Conservation (phyloP, 2,329 filamentous ascomycete genomes). For the Cryphonectria radicalis region DNA sequence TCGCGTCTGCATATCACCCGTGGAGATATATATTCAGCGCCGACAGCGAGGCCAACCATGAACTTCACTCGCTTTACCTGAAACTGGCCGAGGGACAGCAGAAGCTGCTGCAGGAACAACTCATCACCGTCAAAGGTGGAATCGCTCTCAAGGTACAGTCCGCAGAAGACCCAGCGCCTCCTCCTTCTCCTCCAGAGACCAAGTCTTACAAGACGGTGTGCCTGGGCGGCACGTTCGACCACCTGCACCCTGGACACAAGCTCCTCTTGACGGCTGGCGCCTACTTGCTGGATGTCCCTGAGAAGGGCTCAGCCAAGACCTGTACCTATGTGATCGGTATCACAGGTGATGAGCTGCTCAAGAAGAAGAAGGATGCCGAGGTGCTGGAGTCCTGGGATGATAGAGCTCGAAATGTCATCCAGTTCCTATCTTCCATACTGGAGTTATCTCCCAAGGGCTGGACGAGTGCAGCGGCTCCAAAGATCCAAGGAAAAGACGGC, state of each 20-base stretch:
- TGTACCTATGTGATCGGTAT: constrained; percentile 80
- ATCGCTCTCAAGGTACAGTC: constrained; percentile 48
- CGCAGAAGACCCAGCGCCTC: constrained; percentile 26
- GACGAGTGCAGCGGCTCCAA: constrained; percentile 46
- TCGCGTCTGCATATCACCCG: constrained; percentile 57
- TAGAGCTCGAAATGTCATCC: constrained; percentile 69
- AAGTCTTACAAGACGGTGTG: constrained; percentile 66
- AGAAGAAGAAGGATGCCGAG: constrained; percentile 86
- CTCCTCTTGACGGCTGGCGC: constrained; percentile 88
- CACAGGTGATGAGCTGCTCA: constrained; percentile 82
- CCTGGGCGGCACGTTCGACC: constrained; percentile 94
- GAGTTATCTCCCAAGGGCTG: constrained; percentile 48
- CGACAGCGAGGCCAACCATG: constrained; percentile 66
- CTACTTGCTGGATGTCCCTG: constrained; percentile 65
- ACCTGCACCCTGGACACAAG: constrained; percentile 94
- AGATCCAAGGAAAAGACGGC: constrained; percentile 41
- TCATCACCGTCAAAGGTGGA: constrained; percentile 57
- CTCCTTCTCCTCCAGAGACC: constrained; percentile 34
- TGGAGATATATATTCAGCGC: constrained; percentile 71
- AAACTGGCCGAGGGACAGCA: constrained; percentile 52
- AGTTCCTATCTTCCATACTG: constrained; percentile 72
- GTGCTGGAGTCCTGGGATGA: constrained; percentile 80
- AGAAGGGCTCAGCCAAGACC: constrained; percentile 42
- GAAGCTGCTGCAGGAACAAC: constrained; percentile 53
- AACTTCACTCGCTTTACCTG: constrained; percentile 56